Percentiles rank a stretch among this genome's conserved stretches.
Evolutionary conservation across 2,329 filamentous ascomycete species (phyloP).

Genomic region (Beauveria caledonica): DNA sequence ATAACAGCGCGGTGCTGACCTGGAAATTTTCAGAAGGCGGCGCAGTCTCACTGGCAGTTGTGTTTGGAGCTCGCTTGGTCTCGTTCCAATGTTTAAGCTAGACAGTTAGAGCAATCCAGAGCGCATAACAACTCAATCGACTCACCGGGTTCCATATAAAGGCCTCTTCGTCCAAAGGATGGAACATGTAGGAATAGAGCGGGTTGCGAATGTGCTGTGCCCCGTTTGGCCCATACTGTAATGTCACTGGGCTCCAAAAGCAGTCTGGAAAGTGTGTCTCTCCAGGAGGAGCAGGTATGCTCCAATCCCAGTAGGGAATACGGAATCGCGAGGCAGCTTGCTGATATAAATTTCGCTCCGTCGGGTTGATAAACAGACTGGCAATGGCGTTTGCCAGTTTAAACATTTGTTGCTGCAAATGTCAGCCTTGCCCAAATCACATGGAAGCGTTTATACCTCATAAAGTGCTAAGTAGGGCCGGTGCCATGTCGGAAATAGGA

Average conservation of each 20-base stretch:
- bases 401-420: constrained; percentile 28
- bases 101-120: background rate
- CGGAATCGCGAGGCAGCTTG: constrained; percentile 43
- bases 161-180: constrained; percentile 48
- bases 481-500: constrained; percentile 77
- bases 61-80: constrained; percentile 49
- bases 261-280: constrained; percentile 37
- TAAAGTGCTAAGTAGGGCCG: constrained; percentile 64
- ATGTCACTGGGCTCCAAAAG: constrained; percentile 40
- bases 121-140: constrained; percentile 5
- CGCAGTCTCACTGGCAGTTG: constrained; percentile 18
- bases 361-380: constrained; percentile 36
- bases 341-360: constrained; percentile 40
- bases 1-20: constrained; percentile 37
- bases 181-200: constrained; percentile 52
- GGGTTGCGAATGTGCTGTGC: constrained; percentile 51
- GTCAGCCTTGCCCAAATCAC: constrained; percentile 12
- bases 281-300: constrained; percentile 37
- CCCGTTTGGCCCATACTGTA: constrained; percentile 48
- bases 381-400: constrained; percentile 35
- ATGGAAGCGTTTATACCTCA: constrained; percentile 32
- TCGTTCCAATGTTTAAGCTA: constrained; percentile 52
- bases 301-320: constrained; percentile 55
- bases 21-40: constrained; percentile 50
- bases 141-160: constrained; percentile 54